Evolutionary conservation across 2,329 filamentous ascomycete genomes (phyloP).

Genomic region (Xylariomycetidae sp.): DNA sequence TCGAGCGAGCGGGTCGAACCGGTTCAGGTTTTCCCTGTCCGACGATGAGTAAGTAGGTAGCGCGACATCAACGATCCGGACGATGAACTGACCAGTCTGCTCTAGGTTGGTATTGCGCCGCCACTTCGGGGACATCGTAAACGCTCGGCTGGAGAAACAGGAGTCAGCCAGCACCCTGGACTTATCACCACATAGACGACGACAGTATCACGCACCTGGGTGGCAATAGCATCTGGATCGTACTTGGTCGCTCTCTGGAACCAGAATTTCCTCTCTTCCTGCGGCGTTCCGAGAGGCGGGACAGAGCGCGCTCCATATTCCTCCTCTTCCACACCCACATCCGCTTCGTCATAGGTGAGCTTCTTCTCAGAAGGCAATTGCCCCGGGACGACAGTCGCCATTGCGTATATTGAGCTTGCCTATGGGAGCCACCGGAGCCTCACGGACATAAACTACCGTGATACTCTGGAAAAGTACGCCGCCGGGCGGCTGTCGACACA

Average conservation of each 20-base stretch:
- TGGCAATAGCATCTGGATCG: slow-evolving; percentile 19
- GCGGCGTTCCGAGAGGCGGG: slow-evolving; percentile 19
- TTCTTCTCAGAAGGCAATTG: slow-evolving; percentile 11
- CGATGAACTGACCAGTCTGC: slow-evolving; percentile 19
- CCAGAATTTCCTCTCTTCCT: slow-evolving; percentile 26
- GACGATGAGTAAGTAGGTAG: too few relatives aligned
- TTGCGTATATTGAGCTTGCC: too few relatives aligned
- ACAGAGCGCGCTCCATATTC: slow-evolving; percentile 7
- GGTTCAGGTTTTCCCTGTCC: slow-evolving; percentile 26
- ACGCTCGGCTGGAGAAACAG: slow-evolving; percentile 34
- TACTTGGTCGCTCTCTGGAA: slow-evolving; percentile 24
- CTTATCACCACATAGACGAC: too few relatives aligned
- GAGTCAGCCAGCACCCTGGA: not conserved
- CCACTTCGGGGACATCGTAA: slow-evolving; percentile 36
- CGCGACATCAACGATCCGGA: too few relatives aligned
- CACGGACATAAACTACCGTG: too few relatives aligned
- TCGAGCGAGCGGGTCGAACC: slow-evolving; percentile 27
- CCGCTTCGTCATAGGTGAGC: slow-evolving; percentile 10
- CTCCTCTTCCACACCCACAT: slow-evolving; percentile 11
- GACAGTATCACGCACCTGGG: slow-evolving; percentile 14
- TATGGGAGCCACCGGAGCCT: too few relatives aligned
- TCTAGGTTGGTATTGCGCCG: slow-evolving; percentile 30
- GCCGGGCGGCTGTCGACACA: too few relatives aligned
- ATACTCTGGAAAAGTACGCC: too few relatives aligned
- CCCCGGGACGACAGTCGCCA: slow-evolving; percentile 20